These are phyloP conservation scores for Meripilus lineatus DNA, from an alignment of 1,284 basidiomycete genomes.

Conservation along the genomic window DNA sequence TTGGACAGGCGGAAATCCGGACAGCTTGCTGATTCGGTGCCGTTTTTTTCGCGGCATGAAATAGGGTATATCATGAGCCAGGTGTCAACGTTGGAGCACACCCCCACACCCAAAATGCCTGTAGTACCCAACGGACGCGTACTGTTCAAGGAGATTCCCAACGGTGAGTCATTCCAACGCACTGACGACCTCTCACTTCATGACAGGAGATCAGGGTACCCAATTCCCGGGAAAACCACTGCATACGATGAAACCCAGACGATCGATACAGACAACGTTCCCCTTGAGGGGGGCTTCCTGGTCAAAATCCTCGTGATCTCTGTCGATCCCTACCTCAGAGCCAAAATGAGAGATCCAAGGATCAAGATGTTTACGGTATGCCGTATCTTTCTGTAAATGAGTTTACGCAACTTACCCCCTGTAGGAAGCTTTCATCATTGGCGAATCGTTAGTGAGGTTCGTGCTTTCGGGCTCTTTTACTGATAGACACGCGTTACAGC, in stretches of 20 bases:
- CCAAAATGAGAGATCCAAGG: constrained; percentile 27
- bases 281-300: constrained; percentile 48
- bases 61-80: too few species aligned
- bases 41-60: too few species aligned
- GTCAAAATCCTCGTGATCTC: constrained; percentile 42
- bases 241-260: constrained; percentile 41
- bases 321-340: constrained; percentile 44
- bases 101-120: too few species aligned
- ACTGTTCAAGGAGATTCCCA: constrained; percentile 15
- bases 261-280: constrained; percentile 46
- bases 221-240: constrained; percentile 43
- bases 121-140: constrained; percentile 13
- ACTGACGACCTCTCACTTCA: too few species aligned
- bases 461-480: not conserved
- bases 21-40: too few species aligned
- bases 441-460: not conserved
- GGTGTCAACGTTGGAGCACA: too few species aligned
- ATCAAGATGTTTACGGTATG: constrained; percentile 3
- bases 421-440: not conserved
- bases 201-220: constrained; percentile 40
- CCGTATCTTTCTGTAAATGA: too few species aligned
- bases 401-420: not conserved
- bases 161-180: constrained; percentile 5
- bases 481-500: too few species aligned
- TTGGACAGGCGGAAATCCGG: too few species aligned